phyloP scores from a whole-genome alignment of 176 grass and related monocot genomes.

The Oryza glumipatula region DNA sequence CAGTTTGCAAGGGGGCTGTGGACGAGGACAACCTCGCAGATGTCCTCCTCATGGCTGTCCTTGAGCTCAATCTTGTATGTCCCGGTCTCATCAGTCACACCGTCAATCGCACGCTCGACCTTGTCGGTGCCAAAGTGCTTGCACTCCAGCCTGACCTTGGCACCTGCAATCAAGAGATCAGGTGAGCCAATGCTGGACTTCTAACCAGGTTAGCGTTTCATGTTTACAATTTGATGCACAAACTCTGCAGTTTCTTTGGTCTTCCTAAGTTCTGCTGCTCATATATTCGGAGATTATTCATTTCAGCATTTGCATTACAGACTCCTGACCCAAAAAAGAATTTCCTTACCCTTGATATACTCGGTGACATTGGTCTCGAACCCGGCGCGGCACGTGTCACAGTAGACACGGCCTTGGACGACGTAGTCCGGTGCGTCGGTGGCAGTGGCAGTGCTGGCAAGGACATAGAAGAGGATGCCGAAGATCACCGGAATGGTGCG shows the following conservation, averaged over 20 bases:
- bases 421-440: slow-evolving; percentile 37
- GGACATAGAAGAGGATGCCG: slow-evolving; percentile 40
- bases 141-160: slow-evolving; percentile 88
- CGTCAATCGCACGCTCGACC: slow-evolving; percentile 47
- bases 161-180: slow-evolving; percentile 46
- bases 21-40: slow-evolving; percentile 71
- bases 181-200: background rate
- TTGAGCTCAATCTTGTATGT: slow-evolving; percentile 73
- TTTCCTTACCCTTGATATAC: slow-evolving; percentile 62
- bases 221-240: background rate
- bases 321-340: background rate
- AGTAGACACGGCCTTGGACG: slow-evolving; percentile 80
- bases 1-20: slow-evolving; percentile 58
- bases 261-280: background rate
- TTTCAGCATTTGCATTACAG: background rate
- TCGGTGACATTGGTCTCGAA: slow-evolving; percentile 74
- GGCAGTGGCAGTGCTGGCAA: slow-evolving; percentile 25
- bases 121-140: slow-evolving; percentile 45
- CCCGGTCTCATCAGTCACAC: slow-evolving; percentile 52
- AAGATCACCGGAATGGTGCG: slow-evolving; percentile 34
- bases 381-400: slow-evolving; percentile 84
- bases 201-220: no score
- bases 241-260: background rate
- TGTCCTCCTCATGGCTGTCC: slow-evolving; percentile 67
- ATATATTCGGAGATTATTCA: background rate